Evolutionary conservation across 176 grass and related monocot species (phyloP).

Genomic region (Eleusine coracana): DNA sequence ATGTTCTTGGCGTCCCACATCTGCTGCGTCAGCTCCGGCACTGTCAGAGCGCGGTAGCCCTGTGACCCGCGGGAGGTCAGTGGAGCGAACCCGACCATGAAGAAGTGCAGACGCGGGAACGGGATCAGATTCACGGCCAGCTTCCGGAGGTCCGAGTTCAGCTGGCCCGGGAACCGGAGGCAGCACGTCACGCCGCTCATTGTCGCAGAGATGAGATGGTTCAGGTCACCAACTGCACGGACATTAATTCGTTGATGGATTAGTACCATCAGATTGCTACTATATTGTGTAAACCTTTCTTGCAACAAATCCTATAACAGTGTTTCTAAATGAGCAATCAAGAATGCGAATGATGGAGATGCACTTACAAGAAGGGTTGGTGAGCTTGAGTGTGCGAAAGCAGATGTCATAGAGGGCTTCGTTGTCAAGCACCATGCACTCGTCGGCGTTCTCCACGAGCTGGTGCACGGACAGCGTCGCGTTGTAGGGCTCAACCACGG

Average conservation of each 20-base stretch:
- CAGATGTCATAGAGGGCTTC: slow-evolving; percentile 77
- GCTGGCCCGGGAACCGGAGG: slow-evolving; percentile 85
- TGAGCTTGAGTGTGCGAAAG: slow-evolving; percentile 78
- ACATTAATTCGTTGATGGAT: neutral
- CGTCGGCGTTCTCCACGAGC: slow-evolving; percentile 77
- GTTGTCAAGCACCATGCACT: slow-evolving; percentile 80
- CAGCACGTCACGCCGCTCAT: slow-evolving; percentile 95
- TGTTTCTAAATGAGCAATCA: neutral
- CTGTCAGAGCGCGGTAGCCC: slow-evolving; percentile 78
- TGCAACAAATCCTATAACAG: too few relatives aligned
- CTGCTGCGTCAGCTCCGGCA: slow-evolving; percentile 90
- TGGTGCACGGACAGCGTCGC: slow-evolving; percentile 75
- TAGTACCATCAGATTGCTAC: too few relatives aligned
- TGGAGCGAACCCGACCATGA: slow-evolving; percentile 84
- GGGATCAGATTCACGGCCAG: slow-evolving; percentile 83
- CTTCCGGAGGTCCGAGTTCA: slow-evolving; percentile 88
- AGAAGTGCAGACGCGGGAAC: slow-evolving; percentile 84
- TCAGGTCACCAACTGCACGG: slow-evolving; percentile 68
- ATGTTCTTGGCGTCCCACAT: slow-evolving; percentile 99
- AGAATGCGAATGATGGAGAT: neutral
- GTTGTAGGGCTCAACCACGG: slow-evolving; percentile 74
- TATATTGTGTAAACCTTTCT: too few relatives aligned
- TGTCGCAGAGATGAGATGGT: slow-evolving; percentile 86
- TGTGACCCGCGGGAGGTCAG: slow-evolving; percentile 76
- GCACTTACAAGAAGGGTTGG: slow-evolving; percentile 65